A percentile compares a stretch with the other conserved stretches of the same genome.
phyloP scores from a whole-genome alignment of 2,329 filamentous ascomycete species.

The Achaetomium macrosporum region DNA sequence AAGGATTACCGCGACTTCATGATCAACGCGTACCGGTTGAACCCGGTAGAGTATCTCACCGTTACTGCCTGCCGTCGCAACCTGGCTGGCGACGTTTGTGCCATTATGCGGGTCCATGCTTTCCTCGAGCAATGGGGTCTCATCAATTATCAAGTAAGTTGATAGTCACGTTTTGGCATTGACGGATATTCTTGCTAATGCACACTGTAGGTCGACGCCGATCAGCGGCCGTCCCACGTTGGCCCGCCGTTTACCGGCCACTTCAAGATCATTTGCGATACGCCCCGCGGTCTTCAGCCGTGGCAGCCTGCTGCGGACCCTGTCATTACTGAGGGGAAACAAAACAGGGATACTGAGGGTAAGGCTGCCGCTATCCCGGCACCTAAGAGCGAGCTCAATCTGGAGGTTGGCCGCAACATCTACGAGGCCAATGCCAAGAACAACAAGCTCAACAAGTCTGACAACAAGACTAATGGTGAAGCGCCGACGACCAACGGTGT shows the following conservation, averaged over 20 bases:
- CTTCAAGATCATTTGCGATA: slow-evolving; percentile 94
- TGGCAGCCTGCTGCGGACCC: slow-evolving; percentile 87
- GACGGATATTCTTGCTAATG: slow-evolving; percentile 11
- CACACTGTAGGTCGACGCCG: slow-evolving; percentile 78
- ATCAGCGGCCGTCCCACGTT: slow-evolving; percentile 89
- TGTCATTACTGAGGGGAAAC: slow-evolving; percentile 55
- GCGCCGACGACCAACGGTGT: slow-evolving; percentile 60
- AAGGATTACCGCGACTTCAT: slow-evolving; percentile 99
- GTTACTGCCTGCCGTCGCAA: slow-evolving; percentile 95
- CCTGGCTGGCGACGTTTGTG: slow-evolving; percentile 92
- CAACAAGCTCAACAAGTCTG: slow-evolving; percentile 61
- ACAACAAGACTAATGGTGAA: slow-evolving; percentile 77
- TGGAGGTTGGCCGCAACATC: slow-evolving; percentile 91
- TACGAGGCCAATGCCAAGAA: slow-evolving; percentile 87
- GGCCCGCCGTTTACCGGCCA: slow-evolving; percentile 96
- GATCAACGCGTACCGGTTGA: slow-evolving; percentile 98
- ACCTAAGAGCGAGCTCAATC: slow-evolving; percentile 74
- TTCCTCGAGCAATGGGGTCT: slow-evolving; percentile 98
- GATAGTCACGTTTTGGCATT: not conserved
- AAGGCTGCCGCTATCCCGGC: slow-evolving; percentile 61
- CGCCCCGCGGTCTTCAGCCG: slow-evolving; percentile 85
- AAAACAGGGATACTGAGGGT: slow-evolving; percentile 62
- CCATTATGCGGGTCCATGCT: slow-evolving; percentile 97
- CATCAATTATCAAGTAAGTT: slow-evolving; percentile 90
- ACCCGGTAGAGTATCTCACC: slow-evolving; percentile 92